phyloP scores from a whole-genome alignment of 2,329 filamentous ascomycete genomes.

The Epichloe baconii region DNA sequence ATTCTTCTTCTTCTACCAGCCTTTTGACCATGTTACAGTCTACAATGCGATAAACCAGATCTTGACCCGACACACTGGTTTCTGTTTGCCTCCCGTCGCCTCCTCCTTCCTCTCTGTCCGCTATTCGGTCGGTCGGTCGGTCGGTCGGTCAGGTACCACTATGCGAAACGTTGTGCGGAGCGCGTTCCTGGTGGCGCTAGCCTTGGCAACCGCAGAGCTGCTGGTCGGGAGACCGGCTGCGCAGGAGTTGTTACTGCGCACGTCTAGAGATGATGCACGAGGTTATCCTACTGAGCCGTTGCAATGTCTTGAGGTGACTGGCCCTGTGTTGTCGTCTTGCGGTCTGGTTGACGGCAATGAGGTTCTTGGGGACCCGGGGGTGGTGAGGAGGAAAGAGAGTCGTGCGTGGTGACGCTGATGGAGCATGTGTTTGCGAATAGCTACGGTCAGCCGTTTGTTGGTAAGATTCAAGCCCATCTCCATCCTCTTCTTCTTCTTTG shows the following conservation, averaged over 20 bases:
- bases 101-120: no score
- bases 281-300: slow-evolving; percentile 4
- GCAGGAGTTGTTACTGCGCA: background rate
- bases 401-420: slow-evolving; percentile 50
- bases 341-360: slow-evolving; percentile 15
- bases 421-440: slow-evolving; percentile 57
- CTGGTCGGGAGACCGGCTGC: background rate
- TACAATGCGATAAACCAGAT: no score
- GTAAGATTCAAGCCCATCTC: slow-evolving; percentile 27
- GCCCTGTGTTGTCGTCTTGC: slow-evolving; percentile 44
- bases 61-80: no score
- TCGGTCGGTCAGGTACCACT: background rate
- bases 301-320: slow-evolving; percentile 56
- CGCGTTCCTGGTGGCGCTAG: background rate
- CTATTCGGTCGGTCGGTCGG: no score
- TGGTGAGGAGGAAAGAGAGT: background rate
- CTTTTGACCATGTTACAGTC: no score
- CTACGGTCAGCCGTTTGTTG: slow-evolving; percentile 62
- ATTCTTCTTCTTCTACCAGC: no score
- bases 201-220: background rate
- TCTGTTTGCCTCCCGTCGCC: no score
- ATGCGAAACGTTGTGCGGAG: slow-evolving; percentile 1
- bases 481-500: background rate
- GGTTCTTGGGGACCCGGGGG: background rate
- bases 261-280: background rate